Conservation (phyloP, 139 green algal species). For the Coelastrella sp. region DNA sequence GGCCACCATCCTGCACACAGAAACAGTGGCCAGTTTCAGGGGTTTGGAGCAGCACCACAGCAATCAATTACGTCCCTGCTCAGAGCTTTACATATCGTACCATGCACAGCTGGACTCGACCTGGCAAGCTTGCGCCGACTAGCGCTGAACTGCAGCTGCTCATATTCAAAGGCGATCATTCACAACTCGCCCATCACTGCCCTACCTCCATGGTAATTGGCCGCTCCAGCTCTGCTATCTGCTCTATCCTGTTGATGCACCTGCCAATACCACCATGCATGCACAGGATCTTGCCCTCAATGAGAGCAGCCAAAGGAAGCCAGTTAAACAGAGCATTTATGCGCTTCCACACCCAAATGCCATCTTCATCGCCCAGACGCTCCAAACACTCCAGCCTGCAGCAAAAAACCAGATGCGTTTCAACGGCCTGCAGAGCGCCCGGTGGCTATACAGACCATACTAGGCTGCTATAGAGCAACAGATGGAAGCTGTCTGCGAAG, state of each 20-base stretch:
- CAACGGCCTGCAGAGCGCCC: too few relatives aligned
- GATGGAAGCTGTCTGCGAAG: background rate
- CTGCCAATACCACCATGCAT: slow-evolving; percentile 99
- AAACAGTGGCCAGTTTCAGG: background rate
- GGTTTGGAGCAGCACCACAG: slow-evolving; percentile 9
- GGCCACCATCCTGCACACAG: slow-evolving; percentile 75
- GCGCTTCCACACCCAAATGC: slow-evolving; percentile 92
- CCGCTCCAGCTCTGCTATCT: slow-evolving; percentile 93
- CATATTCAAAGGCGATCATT: too few relatives aligned
- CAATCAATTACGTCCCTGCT: background rate
- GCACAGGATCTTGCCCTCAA: slow-evolving; percentile 97
- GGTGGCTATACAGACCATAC: too few relatives aligned
- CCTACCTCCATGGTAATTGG: slow-evolving; percentile 95
- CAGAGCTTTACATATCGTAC: too few relatives aligned
- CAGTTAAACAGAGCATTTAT: slow-evolving; percentile 99
- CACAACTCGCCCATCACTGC: too few relatives aligned
- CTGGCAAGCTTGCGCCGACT: too few relatives aligned
- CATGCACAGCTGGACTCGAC: too few relatives aligned
- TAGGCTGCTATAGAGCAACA: background rate
- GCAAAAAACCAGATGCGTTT: background rate
- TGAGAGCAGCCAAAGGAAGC: slow-evolving; percentile 95
- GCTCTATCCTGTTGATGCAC: slow-evolving; percentile 86
- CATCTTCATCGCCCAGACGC: slow-evolving; percentile 88
- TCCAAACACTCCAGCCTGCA: slow-evolving; percentile 95
- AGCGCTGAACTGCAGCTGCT: too few relatives aligned